Conservation (phyloP, 2,329 filamentous ascomycete genomes). For the Xylariaceae sp. region DNA sequence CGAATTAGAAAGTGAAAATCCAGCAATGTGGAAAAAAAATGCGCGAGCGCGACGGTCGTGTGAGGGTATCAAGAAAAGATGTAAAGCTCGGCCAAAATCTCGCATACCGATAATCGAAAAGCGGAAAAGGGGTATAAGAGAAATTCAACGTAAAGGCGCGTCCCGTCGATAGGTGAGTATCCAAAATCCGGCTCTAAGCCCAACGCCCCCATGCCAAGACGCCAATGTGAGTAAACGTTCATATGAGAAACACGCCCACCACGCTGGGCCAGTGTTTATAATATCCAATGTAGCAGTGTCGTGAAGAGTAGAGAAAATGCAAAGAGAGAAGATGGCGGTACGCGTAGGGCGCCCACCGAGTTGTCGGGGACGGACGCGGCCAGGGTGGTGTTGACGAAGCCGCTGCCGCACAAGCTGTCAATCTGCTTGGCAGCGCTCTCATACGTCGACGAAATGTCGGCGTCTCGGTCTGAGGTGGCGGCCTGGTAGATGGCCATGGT, state of each 20-base stretch:
- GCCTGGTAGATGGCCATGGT: slow-evolving; percentile 76
- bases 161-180: too few species aligned
- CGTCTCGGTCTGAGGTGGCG: slow-evolving; percentile 56
- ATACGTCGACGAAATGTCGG: slow-evolving; percentile 65
- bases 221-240: background rate
- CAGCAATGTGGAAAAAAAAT: background rate
- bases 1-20: too few species aligned
- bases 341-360: slow-evolving; percentile 9
- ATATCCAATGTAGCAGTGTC: slow-evolving; percentile 17
- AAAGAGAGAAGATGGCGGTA: slow-evolving; percentile 13
- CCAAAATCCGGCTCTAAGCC: too few species aligned
- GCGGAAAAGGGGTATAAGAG: too few species aligned
- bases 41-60: background rate
- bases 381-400: slow-evolving; percentile 51
- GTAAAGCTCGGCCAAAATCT: too few species aligned
- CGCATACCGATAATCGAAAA: too few species aligned
- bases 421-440: slow-evolving; percentile 62
- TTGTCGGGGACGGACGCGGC: slow-evolving; percentile 23
- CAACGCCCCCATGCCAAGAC: too few species aligned
- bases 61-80: background rate
- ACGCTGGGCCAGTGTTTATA: too few species aligned
- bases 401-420: slow-evolving; percentile 55
- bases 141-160: too few species aligned
- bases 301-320: slow-evolving; percentile 17
- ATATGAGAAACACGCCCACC: too few species aligned